Conservation (phyloP, 1,284 basidiomycete species). For the Moniliella sp. region DNA sequence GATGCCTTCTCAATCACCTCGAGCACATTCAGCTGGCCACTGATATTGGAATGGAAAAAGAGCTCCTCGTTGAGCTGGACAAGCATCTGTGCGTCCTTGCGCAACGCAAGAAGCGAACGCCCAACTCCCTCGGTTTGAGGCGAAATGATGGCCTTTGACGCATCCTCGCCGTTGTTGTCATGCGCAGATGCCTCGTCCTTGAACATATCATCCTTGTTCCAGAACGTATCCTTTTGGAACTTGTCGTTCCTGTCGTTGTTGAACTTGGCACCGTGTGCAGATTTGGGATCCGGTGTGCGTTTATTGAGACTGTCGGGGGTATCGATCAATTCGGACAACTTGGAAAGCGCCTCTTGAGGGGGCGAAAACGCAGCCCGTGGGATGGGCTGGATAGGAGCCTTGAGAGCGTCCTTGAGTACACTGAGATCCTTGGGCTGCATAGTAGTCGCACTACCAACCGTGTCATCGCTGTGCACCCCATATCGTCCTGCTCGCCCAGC, state of each 20-base stretch:
- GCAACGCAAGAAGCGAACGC: conserved; percentile 35
- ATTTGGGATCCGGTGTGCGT: no score
- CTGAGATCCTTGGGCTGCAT: conserved; percentile 48
- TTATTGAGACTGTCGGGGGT: not conserved
- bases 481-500: conserved; percentile 84
- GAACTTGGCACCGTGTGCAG: no score
- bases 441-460: conserved; percentile 42
- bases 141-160: no score
- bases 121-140: no score
- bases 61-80: conserved; percentile 39
- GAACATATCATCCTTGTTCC: not conserved
- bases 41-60: conserved; percentile 38
- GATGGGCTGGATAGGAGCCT: conserved; percentile 37
- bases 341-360: not conserved
- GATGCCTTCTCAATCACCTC: no score
- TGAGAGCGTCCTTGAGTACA: conserved; percentile 40
- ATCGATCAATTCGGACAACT: not conserved
- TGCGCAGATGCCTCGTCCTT: not conserved
- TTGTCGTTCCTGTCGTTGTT: not conserved
- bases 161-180: not conserved
- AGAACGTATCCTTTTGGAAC: not conserved
- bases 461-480: conserved; percentile 43
- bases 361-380: conserved; percentile 36
- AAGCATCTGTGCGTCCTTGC: conserved; percentile 40
- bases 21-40: conserved; percentile 37